A percentile compares a stretch with the other conserved stretches of the same genome.
Conservation (phyloP, 345 rosid genomes). For the sweet orange (Citrus sinensis) region DVS_A1.0 CM039164.1:25683001-25683500, state of each 20-base stretch:
- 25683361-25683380: not conserved
- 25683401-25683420: not conserved
- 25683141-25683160: not conserved
- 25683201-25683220: not conserved
- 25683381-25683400: not conserved
- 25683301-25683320: not conserved
- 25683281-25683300: not conserved
- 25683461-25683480: not conserved
- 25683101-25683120: not conserved
- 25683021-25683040: not conserved
- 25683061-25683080: not conserved
- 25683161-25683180: not conserved
- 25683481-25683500: constrained; percentile 21
- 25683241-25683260: not conserved
- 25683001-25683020: not conserved
- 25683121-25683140: not conserved
- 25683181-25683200: not conserved
- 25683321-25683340: not conserved
- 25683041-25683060: not conserved
- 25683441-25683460: not conserved
- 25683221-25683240: not conserved
- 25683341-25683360: constrained; percentile 3
- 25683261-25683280: not conserved
- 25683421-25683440: not conserved
- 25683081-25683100: no score